A percentile compares a stretch with the other conserved stretches of the same genome.
These are phyloP conservation scores for Epithele typhae DNA, from an alignment of 768 basidiomycete species.

Conservation along the genomic window DNA sequence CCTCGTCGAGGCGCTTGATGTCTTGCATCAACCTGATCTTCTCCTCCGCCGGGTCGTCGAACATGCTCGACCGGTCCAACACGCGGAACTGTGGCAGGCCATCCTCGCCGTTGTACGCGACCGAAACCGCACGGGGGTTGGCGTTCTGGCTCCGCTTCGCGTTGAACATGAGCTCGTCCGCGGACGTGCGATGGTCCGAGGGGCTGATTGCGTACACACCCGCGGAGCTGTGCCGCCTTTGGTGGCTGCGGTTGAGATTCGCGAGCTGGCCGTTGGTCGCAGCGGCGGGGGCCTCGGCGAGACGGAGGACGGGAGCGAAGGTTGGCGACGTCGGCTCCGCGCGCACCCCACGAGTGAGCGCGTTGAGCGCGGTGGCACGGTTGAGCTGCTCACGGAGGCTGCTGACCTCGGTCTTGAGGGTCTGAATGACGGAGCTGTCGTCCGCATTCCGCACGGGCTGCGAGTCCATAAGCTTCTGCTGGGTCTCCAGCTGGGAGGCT, in stretches of 20 bases:
- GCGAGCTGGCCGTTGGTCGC: conserved; percentile 34
- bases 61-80: conserved; percentile 65
- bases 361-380: conserved; percentile 88
- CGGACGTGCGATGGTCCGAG: conserved; percentile 65
- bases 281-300: conserved; percentile 40
- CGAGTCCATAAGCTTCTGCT: conserved; percentile 65
- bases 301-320: conserved; percentile 75
- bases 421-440: conserved; percentile 81
- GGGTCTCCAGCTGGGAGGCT: conserved; percentile 69
- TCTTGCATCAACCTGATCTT: conserved; percentile 94
- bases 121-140: conserved; percentile 82
- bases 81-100: conserved; percentile 60
- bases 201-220: conserved; percentile 64
- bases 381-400: conserved; percentile 93
- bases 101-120: conserved; percentile 84
- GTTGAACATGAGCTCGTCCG: conserved; percentile 72
- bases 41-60: conserved; percentile 91
- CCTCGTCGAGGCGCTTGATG: conserved; percentile 84
- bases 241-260: conserved; percentile 50
- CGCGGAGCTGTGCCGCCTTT: conserved; percentile 83
- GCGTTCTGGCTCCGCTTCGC: conserved; percentile 66
- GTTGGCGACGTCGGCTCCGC: conserved; percentile 78
- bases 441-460: conserved; percentile 68
- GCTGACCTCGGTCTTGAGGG: conserved; percentile 90
- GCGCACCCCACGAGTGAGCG: conserved; percentile 70